Evolutionary conservation across 2,329 filamentous ascomycete genomes (phyloP), one percentile per base, ranked within the genome.

Genomic region (Claviceps capensis): DNA sequence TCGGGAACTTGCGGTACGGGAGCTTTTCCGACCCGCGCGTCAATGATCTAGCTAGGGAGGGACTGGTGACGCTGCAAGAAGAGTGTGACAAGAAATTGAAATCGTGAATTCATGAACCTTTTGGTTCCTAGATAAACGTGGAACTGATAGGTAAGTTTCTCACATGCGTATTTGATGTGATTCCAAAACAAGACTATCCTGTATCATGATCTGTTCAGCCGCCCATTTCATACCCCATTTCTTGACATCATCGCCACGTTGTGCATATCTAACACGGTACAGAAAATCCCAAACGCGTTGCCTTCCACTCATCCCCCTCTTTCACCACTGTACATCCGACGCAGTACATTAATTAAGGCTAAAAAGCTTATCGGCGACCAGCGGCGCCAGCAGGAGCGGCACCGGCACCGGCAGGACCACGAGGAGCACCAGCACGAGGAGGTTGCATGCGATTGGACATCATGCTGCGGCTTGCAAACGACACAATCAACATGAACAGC

Each of bases 1-100:
- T 95, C 63, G 94, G 88, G 65, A 87, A 94, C 66, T 73, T 95
- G 52, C 81, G 86, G 46, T 91, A 93, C 61, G 88, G 89, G 40
- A 82, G 82, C 52, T 77, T 93, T 53, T 75, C 78, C 38, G 85
- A 86, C 56, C 66, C 74, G 22, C 74, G 80, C 54, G 68, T 90
- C 36, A 74, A 73, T 26, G 75, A 80, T 47, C 83, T 89, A 57
- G 78, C 88, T 34, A 69, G 88, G 17, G 77, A 83, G 47, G 83
- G 83, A 5, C 69, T 93, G n/a, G 60, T 59, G 16, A 60, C 62
- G 37, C 60, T 70, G 44, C 79, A 86, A 63, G 73, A 79, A 55
- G 73, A 76, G 23, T 89, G 85, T 65, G 74, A 77, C 54, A 63
- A 59, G 52, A 76, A 73, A 56, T 65, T 54, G 41, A 45, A 30